These are phyloP conservation scores for Trichosporon sp. DNA, from an alignment of 1,284 basidiomycete genomes.

Conservation along the genomic window DNA sequence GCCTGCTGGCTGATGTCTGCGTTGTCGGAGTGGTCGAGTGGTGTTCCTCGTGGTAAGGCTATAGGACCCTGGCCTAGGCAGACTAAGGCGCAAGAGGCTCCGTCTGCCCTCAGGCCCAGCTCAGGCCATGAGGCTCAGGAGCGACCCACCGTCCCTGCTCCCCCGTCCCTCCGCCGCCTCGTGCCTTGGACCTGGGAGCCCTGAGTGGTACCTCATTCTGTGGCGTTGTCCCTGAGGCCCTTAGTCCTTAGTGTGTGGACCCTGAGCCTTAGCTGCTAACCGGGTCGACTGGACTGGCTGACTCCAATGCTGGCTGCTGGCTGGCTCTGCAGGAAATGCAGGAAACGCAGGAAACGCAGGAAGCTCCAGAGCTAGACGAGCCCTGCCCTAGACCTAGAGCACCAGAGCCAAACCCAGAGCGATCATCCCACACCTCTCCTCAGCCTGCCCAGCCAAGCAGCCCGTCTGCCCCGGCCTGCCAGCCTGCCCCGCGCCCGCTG, in stretches of 20 bases:
- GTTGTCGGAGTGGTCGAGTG: background rate
- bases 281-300: background rate
- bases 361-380: background rate
- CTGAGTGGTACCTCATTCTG: slow-evolving; percentile 1
- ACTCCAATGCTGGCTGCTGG: background rate
- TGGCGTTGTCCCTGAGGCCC: background rate
- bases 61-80: background rate
- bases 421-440: background rate
- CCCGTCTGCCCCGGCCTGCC: background rate
- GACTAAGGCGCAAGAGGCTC: background rate
- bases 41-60: slow-evolving; percentile 4
- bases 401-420: background rate
- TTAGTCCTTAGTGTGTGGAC: background rate
- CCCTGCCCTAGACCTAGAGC: background rate
- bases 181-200: background rate
- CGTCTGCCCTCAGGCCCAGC: background rate
- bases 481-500: background rate
- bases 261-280: background rate
- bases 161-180: background rate
- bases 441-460: background rate
- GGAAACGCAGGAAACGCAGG: background rate
- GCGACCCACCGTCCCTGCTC: background rate
- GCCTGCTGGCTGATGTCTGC: background rate
- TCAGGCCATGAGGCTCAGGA: background rate
- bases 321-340: background rate